Evolutionary conservation across 75 land plant species (phyloP).

Genomic region (Cunninghamia lanceolata): DNA sequence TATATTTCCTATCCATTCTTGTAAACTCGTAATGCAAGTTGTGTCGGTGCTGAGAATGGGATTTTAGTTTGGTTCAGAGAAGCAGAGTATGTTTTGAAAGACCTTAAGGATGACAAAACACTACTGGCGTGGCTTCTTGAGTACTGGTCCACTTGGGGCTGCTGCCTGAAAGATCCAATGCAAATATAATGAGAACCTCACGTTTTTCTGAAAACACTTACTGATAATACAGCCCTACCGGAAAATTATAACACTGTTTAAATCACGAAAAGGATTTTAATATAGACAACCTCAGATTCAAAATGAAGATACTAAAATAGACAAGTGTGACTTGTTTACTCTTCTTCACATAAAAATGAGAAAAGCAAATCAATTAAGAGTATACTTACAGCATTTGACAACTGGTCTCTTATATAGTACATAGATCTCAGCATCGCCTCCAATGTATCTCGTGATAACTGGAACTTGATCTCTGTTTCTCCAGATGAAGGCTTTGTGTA

Average conservation of each 20-base stretch:
- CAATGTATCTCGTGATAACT: slow-evolving; percentile 45
- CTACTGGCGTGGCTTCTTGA: slow-evolving; percentile 19
- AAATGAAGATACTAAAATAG: not conserved
- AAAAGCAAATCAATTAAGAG: not conserved
- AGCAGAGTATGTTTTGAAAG: not conserved
- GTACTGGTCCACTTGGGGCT: slow-evolving; percentile 10
- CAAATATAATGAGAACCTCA: not conserved
- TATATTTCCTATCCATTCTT: not conserved
- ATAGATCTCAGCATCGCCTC: slow-evolving; percentile 51
- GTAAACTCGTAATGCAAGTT: not conserved
- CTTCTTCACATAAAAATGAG: not conserved
- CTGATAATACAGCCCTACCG: too few species aligned
- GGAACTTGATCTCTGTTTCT: slow-evolving; percentile 46
- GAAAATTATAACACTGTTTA: not conserved
- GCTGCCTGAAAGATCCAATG: slow-evolving; percentile 9
- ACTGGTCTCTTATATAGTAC: slow-evolving; percentile 38
- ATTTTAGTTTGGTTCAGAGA: not conserved
- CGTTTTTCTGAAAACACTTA: not conserved
- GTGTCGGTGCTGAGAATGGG: not conserved
- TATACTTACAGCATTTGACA: slow-evolving; percentile 27
- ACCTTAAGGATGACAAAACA: not conserved
- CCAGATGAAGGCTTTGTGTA: slow-evolving; percentile 30
- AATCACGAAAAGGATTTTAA: too few species aligned
- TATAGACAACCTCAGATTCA: not conserved
- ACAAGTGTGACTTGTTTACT: not conserved